Conservation (phyloP, 352 stramenopile species). For the Pythium sukuiense region DNA sequence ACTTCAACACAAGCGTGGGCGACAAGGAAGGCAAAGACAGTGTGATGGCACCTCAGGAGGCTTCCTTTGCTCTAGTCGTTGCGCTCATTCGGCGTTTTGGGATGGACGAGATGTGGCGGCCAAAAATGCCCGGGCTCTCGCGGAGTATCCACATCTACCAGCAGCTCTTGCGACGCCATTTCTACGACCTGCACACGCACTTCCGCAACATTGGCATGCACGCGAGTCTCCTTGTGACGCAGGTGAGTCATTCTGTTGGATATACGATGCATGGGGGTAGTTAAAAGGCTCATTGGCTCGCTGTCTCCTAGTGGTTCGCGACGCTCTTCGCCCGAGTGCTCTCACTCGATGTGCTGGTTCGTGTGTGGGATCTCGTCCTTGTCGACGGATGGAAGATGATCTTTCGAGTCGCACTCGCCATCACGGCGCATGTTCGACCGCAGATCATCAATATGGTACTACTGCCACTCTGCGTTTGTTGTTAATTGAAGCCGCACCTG, state of each 20-base stretch:
- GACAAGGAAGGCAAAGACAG: background rate
- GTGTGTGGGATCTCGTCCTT: constrained; percentile 74
- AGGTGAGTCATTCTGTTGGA: constrained; percentile 39
- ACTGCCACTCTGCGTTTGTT: background rate
- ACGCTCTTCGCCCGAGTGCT: constrained; percentile 79
- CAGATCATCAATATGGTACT: constrained; percentile 59
- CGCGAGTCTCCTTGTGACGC: constrained; percentile 70
- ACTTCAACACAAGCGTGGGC: constrained; percentile 35
- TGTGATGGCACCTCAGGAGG: constrained; percentile 39
- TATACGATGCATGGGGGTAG: too few relatives aligned
- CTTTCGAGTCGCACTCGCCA: constrained; percentile 66
- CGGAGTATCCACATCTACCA: constrained; percentile 78
- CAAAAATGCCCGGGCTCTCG: constrained; percentile 78
- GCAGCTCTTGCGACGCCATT: constrained; percentile 64
- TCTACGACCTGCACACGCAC: constrained; percentile 64
- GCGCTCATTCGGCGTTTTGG: constrained; percentile 53
- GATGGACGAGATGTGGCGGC: constrained; percentile 69
- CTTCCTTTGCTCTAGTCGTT: constrained; percentile 58
- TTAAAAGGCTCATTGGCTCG: too few relatives aligned
- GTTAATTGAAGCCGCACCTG: background rate
- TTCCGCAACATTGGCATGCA: constrained; percentile 81
- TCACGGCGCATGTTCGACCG: constrained; percentile 56
- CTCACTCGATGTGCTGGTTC: constrained; percentile 38
- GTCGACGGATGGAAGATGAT: constrained; percentile 80
- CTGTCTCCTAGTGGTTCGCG: constrained; percentile 71